Conservation (phyloP, 1,284 basidiomycete species). For the Anthracocystis walkeri region DNA sequence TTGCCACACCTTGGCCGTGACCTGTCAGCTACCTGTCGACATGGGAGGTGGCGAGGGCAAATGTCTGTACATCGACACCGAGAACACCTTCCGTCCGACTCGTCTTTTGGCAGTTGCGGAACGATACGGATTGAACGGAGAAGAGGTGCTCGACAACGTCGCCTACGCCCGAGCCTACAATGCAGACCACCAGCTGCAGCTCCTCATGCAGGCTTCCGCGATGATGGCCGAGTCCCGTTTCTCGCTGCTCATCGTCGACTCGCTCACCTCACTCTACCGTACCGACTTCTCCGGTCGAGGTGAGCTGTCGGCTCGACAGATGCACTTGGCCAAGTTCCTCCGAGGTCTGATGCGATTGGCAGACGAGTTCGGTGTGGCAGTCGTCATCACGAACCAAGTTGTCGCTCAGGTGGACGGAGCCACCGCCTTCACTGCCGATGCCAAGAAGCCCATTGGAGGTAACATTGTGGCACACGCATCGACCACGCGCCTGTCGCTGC, state of each 20-base stretch:
- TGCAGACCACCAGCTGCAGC: slow-evolving; percentile 93
- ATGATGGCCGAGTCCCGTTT: slow-evolving; percentile 80
- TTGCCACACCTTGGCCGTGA: slow-evolving; percentile 97
- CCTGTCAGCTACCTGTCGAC: slow-evolving; percentile 92
- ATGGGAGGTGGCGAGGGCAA: slow-evolving; percentile 99
- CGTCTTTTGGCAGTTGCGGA: slow-evolving; percentile 94
- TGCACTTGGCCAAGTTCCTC: slow-evolving; percentile 96
- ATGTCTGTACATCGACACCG: slow-evolving; percentile 98
- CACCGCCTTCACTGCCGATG: slow-evolving; percentile 73
- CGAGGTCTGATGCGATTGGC: slow-evolving; percentile 91
- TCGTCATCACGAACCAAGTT: slow-evolving; percentile 97
- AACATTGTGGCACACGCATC: slow-evolving; percentile 70
- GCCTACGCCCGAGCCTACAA: slow-evolving; percentile 99
- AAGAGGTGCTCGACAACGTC: slow-evolving; percentile 98
- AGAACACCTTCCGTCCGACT: slow-evolving; percentile 97
- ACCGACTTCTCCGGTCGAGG: slow-evolving; percentile 96
- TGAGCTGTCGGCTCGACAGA: slow-evolving; percentile 93
- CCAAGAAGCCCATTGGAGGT: slow-evolving; percentile 87
- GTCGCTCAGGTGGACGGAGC: slow-evolving; percentile 90
- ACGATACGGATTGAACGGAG: slow-evolving; percentile 92
- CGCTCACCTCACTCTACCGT: slow-evolving; percentile 93
- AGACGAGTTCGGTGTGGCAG: slow-evolving; percentile 97
- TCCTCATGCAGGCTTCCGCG: slow-evolving; percentile 91
- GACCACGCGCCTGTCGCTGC: slow-evolving; percentile 78
- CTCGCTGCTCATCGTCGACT: slow-evolving; percentile 94